These are phyloP conservation scores for Astragalus membranaceus DNA, from an alignment of 306 rosid genomes.

Conservation along the genomic window DNA sequence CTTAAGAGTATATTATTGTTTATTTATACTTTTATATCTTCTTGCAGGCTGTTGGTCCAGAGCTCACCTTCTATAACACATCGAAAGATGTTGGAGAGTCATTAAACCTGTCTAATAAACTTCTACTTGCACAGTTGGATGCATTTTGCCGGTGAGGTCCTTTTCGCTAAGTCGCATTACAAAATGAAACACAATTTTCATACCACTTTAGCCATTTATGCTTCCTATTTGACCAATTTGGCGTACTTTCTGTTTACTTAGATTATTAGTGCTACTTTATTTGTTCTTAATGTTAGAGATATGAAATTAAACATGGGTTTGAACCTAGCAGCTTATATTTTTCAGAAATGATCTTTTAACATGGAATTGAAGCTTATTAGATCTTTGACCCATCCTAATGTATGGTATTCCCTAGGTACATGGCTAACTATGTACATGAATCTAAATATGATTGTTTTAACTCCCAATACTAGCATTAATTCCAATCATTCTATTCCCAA, in stretches of 20 bases:
- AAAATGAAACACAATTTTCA: neutral
- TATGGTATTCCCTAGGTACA: too few species aligned
- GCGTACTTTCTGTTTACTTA: neutral
- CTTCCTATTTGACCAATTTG: neutral
- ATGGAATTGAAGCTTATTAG: neutral
- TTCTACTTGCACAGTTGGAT: constrained; percentile 86
- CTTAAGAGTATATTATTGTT: neutral
- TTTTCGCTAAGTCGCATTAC: neutral
- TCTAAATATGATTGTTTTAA: too few species aligned
- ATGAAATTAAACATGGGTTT: neutral
- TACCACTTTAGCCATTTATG: neutral
- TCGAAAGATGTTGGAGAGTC: constrained; percentile 67
- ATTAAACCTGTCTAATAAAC: constrained; percentile 61
- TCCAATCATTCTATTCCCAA: too few species aligned
- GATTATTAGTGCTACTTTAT: neutral
- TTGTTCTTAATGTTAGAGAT: neutral
- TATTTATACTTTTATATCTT: constrained; percentile 8
- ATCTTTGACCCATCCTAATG: neutral
- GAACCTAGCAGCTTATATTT: neutral
- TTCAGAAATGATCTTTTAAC: neutral
- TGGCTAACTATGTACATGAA: too few species aligned
- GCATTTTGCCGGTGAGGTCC: constrained; percentile 68
- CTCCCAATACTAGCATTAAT: too few species aligned
- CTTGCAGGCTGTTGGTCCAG: constrained; percentile 85
- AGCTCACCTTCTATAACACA: constrained; percentile 79